Base-by-base conservation (phyloP, 805 yeast species). In the Candida sonorensis region DNA sequence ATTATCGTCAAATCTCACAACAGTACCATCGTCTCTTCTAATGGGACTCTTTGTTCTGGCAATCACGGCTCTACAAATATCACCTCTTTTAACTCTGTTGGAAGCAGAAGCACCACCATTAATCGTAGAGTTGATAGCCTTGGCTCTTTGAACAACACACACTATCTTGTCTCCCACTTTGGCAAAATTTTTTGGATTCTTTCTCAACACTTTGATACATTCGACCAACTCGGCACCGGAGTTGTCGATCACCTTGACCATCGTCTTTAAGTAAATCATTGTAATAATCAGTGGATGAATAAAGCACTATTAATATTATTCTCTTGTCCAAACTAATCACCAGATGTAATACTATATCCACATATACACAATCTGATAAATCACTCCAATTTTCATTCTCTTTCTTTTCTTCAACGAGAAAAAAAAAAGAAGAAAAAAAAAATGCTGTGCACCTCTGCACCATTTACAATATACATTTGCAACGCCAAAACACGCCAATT, bases 171-270 rank as follows among this genome's bases (percentile, higher is more conserved):
- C 98, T 29, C 98, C 97, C 17, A 87, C 77, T 34, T 70, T 65
- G 20, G 94, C 97, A 44, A 77, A 80, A 52, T 80, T 80, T 55
- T 70, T 76, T 19, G 95, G 95, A 2, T 81, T 77, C 53, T 92
- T 94, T 41, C 94, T 77, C 43, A 92, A 67, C 11, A 92, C 96
- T 60, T 90, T 90, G 67, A 92, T 87, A 59, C 97, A 92, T 61
- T 92, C 97, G 11, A 82, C 97, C 40, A 87, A 61, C 57, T 82
- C 84, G 3, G 97, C 98, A 18, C 97, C 73, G 15, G 95, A 81
- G 69, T 90, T 90, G 62, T 90, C 98, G 41, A 90, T 84, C 43
- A 88, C 95, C 57, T 82, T 88, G 34, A 87, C 63, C 59, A 92
- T 66, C 11, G 95, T 69, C 65, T 90, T 90, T 51, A 90, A 73